Percentiles rank a stretch among this genome's conserved stretches.
phyloP scores from a whole-genome alignment of 768 basidiomycete species.

The Exidia glandulosa region DNA sequence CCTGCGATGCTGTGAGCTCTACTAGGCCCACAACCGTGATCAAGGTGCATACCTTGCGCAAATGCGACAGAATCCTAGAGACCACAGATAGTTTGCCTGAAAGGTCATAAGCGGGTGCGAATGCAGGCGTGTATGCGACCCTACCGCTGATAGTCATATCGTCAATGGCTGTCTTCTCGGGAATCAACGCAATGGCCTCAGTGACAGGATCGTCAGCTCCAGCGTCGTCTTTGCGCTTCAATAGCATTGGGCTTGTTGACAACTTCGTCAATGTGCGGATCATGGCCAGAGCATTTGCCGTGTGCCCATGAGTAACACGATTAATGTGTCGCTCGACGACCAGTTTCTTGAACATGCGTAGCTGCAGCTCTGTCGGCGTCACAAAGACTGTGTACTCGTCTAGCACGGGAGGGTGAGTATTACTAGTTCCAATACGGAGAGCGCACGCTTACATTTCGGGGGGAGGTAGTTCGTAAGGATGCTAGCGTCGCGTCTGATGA shows the following conservation, averaged over 20 bases:
- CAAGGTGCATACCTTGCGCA: slow-evolving; percentile 44
- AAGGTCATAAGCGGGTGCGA: not conserved
- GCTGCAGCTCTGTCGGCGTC: slow-evolving; percentile 73
- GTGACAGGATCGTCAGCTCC: slow-evolving; percentile 27
- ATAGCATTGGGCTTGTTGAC: slow-evolving; percentile 82
- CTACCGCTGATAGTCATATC: slow-evolving; percentile 76
- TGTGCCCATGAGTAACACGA: slow-evolving; percentile 55
- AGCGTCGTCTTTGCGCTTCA: slow-evolving; percentile 34
- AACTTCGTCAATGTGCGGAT: slow-evolving; percentile 80
- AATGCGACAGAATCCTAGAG: slow-evolving; percentile 45
- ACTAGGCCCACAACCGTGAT: not conserved
- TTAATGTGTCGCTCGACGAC: slow-evolving; percentile 62
- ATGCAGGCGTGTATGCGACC: slow-evolving; percentile 7
- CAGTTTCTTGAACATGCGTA: slow-evolving; percentile 66
- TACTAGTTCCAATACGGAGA: not conserved
- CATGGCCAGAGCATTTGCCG: slow-evolving; percentile 66
- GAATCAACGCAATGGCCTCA: slow-evolving; percentile 54
- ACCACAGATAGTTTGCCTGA: slow-evolving; percentile 68
- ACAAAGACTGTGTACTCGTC: slow-evolving; percentile 99
- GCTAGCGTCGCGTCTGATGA: slow-evolving; percentile 77
- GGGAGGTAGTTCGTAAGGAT: slow-evolving; percentile 78
- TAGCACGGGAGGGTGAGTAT: slow-evolving; percentile 19
- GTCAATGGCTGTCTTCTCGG: slow-evolving; percentile 45
- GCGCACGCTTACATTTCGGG: slow-evolving; percentile 67
- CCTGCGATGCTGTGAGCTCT: slow-evolving; percentile 24